phyloP scores from a whole-genome alignment of 108 stramenopile genomes.

The Aurantiochytrium sp. region DNA sequence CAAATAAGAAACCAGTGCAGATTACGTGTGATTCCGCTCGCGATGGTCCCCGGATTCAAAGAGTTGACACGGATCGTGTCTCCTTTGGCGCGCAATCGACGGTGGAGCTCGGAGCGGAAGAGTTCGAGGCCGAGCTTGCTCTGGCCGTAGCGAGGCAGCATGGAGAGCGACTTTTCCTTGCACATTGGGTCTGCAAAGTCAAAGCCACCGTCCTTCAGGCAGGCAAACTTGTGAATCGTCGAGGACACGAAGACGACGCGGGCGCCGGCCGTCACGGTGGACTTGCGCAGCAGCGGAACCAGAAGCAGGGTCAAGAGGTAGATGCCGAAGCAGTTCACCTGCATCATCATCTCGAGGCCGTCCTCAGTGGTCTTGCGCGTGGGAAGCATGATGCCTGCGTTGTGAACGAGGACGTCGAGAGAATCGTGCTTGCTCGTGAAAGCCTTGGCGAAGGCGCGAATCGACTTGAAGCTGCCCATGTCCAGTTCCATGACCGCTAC shows the following conservation, averaged over 20 bases:
- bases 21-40: neutral
- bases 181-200: neutral
- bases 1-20: neutral
- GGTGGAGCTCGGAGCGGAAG: neutral
- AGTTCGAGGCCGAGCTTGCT: neutral
- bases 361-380: neutral
- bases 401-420: neutral
- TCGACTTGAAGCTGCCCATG: constrained; percentile 16
- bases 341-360: constrained; percentile 12
- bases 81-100: neutral
- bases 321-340: neutral
- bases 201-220: neutral
- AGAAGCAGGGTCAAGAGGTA: neutral
- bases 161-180: neutral
- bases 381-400: constrained; percentile 1
- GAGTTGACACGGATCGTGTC: neutral
- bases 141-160: neutral
- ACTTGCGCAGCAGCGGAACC: neutral
- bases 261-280: neutral
- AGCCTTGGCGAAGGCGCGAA: neutral
- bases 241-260: neutral
- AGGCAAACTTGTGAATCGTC: neutral
- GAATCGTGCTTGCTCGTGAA: neutral
- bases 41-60: neutral
- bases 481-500: neutral